phyloP scores from a whole-genome alignment of 225 moss, liverwort and hornwort genomes.

The Neckera pumila region DNA sequence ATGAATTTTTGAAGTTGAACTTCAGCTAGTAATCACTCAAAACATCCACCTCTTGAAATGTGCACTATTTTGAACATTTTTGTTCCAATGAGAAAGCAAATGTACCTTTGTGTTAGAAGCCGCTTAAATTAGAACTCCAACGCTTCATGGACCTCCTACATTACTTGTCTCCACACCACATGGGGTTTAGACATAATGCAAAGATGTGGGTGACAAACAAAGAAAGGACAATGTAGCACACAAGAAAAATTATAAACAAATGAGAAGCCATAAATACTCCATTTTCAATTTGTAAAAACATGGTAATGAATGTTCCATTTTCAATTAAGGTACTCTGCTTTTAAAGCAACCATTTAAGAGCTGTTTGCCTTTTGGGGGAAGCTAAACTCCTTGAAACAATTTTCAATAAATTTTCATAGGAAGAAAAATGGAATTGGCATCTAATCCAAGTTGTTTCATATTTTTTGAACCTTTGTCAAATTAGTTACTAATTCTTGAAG shows the following conservation, averaged over 20 bases:
- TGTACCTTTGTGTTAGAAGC: accelerated
- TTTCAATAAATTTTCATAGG: no score
- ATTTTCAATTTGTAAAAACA: neutral
- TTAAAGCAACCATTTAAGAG: no score
- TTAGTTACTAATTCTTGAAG: no score
- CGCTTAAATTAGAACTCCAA: accelerated
- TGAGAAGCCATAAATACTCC: neutral
- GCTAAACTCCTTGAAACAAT: no score
- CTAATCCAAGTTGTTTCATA: no score
- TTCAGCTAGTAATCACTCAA: accelerated
- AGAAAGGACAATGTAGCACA: accelerated
- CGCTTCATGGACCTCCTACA: accelerated
- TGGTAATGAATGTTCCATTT: neutral
- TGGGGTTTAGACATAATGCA: accelerated
- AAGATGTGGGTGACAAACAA: accelerated
- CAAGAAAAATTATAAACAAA: neutral
- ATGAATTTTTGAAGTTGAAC: no score
- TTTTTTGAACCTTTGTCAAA: no score
- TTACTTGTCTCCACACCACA: neutral
- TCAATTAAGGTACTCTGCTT: neutral
- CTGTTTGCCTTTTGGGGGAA: no score
- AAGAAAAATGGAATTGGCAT: no score
- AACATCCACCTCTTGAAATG: neutral
- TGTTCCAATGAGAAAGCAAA: neutral
- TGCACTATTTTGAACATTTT: neutral